Conservation (phyloP, 805 yeast genomes). For the Wickerhamiella musiphila region DNA sequence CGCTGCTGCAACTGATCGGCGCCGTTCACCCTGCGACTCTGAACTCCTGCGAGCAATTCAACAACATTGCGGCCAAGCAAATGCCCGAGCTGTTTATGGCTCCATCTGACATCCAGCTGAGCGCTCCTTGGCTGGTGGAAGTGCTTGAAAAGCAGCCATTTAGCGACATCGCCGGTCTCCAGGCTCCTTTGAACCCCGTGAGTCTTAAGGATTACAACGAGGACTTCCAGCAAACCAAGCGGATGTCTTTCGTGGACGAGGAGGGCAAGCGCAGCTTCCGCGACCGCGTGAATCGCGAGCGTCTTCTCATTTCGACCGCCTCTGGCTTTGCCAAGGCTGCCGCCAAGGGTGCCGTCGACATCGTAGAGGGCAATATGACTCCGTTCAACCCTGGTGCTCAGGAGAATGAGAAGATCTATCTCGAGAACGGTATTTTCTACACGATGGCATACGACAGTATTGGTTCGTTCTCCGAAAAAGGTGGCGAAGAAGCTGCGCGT, state of each 20-base stretch:
- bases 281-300: slow-evolving; percentile 61
- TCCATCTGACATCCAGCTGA: slow-evolving; percentile 43
- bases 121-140: slow-evolving; percentile 64
- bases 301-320: slow-evolving; percentile 48
- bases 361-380: slow-evolving; percentile 52
- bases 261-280: slow-evolving; percentile 29
- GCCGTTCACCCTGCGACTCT: slow-evolving; percentile 47
- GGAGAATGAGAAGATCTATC: slow-evolving; percentile 42
- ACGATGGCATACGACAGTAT: slow-evolving; percentile 58
- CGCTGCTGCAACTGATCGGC: slow-evolving; percentile 43
- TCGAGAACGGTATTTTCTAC: slow-evolving; percentile 74
- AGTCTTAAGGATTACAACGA: slow-evolving; percentile 69
- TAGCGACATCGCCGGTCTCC: slow-evolving; percentile 32
- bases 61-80: slow-evolving; percentile 10
- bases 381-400: slow-evolving; percentile 73
- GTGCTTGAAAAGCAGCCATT: slow-evolving; percentile 9
- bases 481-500: slow-evolving; percentile 78
- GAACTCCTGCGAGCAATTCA: slow-evolving; percentile 48
- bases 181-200: slow-evolving; percentile 31
- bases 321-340: slow-evolving; percentile 66
- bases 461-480: slow-evolving; percentile 45
- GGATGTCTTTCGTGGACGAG: slow-evolving; percentile 31
- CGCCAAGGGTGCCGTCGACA: slow-evolving; percentile 59
- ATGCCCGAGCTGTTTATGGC: slow-evolving; percentile 22
- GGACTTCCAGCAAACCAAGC: slow-evolving; percentile 70